Evolutionary conservation across 2,329 filamentous ascomycete genomes (phyloP), one percentile per base, ranked within the genome.

Genomic region (Cladobotryum protrusum): DNA sequence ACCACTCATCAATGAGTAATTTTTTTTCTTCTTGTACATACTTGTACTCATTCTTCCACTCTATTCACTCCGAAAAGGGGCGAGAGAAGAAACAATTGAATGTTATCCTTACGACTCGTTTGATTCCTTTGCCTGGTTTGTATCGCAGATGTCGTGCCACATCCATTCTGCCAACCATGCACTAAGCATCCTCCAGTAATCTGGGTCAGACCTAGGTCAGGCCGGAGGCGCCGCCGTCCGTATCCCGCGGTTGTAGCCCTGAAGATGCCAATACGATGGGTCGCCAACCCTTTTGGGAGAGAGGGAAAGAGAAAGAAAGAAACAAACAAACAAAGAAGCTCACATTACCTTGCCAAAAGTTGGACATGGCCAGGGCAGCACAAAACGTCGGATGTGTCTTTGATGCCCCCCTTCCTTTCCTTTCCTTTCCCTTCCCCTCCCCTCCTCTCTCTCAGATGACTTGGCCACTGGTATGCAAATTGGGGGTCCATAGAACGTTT

Each of bases 131-230:
- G 35, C 7, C 17, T 17, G 14, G n/a, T 17, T 17, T 37, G 35
- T 9, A 29, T 29, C 24, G 24, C 24, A 29, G 3, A 29, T 8
- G 24, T 29, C 24, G 24, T 29, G 24, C 11, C 24, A 29, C 24
- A 29, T 9, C 24, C 24, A 29, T 29, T 29, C 11, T 29, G 24
- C 24, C 11, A 29, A 29, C 24, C 24, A 29, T 29, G 24, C 24
- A 29, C 24, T 50, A 42, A 46, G 48, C 43, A 46, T 18, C 43
- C 48, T 36, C 39, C 32, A 42, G 48, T 40, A 39, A 40, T n/a
- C 41, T 43, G 41, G 41, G 41, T 43, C 17, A 43, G 37, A 45
- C 48, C 48, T 39, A 46, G 46, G 44, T 39, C 35, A 32, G 35
- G 12, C 48, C 48, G 48, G 48, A 43, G 33, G 45, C 43, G 24